These are phyloP conservation scores for Chenopodium suecicum DNA, from an alignment of 148 eudicot species.

Conservation along the genomic window DNA sequence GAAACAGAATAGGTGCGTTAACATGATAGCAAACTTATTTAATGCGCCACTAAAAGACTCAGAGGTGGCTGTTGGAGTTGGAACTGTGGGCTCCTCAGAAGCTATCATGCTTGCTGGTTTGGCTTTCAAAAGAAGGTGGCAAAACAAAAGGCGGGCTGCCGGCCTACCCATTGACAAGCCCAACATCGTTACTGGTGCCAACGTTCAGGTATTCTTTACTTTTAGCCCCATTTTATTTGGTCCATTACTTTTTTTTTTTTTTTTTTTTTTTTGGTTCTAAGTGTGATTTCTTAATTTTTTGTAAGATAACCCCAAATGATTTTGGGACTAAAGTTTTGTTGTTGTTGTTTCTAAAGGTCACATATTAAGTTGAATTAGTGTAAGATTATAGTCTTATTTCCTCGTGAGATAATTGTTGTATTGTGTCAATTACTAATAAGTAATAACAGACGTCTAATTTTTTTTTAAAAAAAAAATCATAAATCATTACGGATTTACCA, in stretches of 20 bases:
- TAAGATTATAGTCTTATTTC: too few relatives aligned
- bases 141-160: constrained; percentile 54
- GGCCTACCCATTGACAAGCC: constrained; percentile 76
- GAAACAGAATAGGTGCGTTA: constrained; percentile 68
- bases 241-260: neutral
- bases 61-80: constrained; percentile 69
- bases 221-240: neutral
- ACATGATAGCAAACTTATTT: constrained; percentile 70
- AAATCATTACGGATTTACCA: too few relatives aligned
- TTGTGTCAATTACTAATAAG: too few relatives aligned
- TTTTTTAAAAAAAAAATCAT: too few relatives aligned
- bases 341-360: too few relatives aligned
- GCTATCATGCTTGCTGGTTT: constrained; percentile 74
- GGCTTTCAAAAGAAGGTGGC: constrained; percentile 79
- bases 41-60: constrained; percentile 63
- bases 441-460: too few relatives aligned
- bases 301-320: too few relatives aligned
- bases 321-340: too few relatives aligned
- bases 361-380: too few relatives aligned
- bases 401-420: too few relatives aligned
- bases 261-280: too few relatives aligned
- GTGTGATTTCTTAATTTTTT: too few relatives aligned
- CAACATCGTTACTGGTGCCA: constrained; percentile 83
- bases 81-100: constrained; percentile 71
- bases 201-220: constrained; percentile 54